Percentiles rank a stretch among this genome's conserved stretches.
phyloP scores from a whole-genome alignment of 2,329 filamentous ascomycete species.

The Xylaria sp. region DNA sequence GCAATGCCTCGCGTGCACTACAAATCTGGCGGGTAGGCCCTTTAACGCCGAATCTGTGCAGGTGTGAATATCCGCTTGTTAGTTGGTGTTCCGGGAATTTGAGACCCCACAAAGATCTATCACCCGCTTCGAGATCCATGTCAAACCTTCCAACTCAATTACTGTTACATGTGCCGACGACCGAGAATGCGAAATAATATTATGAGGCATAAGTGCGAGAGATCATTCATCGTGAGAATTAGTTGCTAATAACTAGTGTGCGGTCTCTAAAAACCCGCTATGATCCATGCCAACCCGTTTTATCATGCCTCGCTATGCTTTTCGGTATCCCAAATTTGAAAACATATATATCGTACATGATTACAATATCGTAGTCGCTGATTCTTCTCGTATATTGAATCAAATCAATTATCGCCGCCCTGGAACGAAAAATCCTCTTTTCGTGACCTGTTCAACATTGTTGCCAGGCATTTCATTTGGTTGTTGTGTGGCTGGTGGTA shows the following conservation, averaged over 20 bases:
- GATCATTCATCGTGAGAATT: conserved; percentile 15
- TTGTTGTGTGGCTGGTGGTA: neutral
- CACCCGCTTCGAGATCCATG: neutral
- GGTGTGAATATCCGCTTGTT: neutral
- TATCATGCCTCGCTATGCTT: conserved; percentile 37
- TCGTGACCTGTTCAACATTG: neutral
- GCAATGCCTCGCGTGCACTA: neutral
- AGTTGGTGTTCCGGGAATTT: neutral
- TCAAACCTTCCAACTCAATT: neutral
- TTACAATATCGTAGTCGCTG: conserved; percentile 13
- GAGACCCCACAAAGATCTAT: conserved; percentile 3
- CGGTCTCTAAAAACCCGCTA: conserved; percentile 9
- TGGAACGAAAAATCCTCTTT: neutral
- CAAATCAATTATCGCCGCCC: conserved; percentile 10
- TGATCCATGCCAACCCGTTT: conserved; percentile 22
- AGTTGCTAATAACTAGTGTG: conserved; percentile 9
- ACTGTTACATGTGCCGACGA: neutral
- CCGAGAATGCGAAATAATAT: neutral
- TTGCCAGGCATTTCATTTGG: neutral
- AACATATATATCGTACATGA: conserved; percentile 24
- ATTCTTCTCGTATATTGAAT: conserved; percentile 3
- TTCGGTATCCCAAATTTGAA: neutral
- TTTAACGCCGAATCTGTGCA: neutral
- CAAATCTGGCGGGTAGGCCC: neutral
- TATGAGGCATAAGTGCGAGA: neutral